These are phyloP conservation scores for Chenopodium berlandieri DNA, from an alignment of 148 eudicot genomes.

Conservation along the genomic window DNA sequence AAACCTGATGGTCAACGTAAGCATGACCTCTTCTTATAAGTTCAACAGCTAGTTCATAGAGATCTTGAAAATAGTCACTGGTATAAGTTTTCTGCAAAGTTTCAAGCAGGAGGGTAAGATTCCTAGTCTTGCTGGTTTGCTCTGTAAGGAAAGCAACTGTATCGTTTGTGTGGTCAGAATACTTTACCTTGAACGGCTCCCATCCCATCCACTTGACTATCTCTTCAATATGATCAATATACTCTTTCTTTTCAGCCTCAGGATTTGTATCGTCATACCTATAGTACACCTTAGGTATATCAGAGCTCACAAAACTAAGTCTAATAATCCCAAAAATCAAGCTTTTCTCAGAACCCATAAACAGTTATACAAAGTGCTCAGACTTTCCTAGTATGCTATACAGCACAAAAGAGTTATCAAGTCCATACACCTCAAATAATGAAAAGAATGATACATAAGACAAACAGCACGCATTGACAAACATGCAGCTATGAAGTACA, in stretches of 20 bases:
- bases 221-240: slow-evolving; percentile 45
- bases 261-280: slow-evolving; percentile 99
- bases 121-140: not conserved
- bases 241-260: slow-evolving; percentile 92
- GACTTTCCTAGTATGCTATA: not conserved
- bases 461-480: not conserved
- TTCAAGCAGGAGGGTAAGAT: not conserved
- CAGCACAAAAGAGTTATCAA: not conserved
- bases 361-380: not conserved
- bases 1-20: slow-evolving; percentile 96
- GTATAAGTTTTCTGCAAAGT: slow-evolving; percentile 76
- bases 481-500: not conserved
- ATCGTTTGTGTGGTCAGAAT: not conserved
- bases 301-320: not conserved
- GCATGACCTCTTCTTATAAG: slow-evolving; percentile 84
- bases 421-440: not conserved
- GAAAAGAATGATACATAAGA: not conserved
- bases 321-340: slow-evolving; percentile 8
- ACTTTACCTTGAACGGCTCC: slow-evolving; percentile 80
- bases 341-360: not conserved
- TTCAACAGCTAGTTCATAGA: slow-evolving; percentile 88
- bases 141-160: not conserved
- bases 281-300: slow-evolving; percentile 1
- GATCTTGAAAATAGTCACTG: slow-evolving; percentile 89
- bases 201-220: slow-evolving; percentile 98